Evolutionary conservation across 2,329 filamentous ascomycete species (phyloP).

Genomic region (Cladophialophora carrionii): DNA sequence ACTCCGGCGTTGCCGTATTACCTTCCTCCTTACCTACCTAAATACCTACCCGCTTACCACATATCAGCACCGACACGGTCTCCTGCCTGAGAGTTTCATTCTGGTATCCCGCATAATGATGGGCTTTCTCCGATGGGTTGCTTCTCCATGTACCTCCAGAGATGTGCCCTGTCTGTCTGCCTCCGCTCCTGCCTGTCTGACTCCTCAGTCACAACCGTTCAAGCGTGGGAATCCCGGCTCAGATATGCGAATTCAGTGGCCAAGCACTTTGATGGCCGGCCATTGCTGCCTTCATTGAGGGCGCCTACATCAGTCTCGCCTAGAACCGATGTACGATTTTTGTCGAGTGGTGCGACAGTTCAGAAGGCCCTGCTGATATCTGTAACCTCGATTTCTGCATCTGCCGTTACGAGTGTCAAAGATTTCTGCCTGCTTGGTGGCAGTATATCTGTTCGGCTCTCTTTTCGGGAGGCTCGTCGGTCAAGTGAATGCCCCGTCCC

Average conservation of each 20-base stretch:
- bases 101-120: neutral
- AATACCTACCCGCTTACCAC: neutral
- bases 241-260: neutral
- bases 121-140: neutral
- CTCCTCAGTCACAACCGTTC: neutral
- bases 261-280: neutral
- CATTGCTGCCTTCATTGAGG: neutral
- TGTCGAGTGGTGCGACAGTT: neutral
- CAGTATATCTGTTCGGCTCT: neutral
- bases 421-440: neutral
- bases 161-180: neutral
- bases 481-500: neutral
- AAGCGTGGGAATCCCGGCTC: neutral
- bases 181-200: neutral
- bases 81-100: neutral
- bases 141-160: neutral
- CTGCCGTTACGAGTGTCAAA: neutral
- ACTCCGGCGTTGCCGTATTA: neutral
- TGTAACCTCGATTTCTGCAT: neutral
- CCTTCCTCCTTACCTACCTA: neutral
- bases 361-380: neutral
- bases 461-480: neutral
- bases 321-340: neutral
- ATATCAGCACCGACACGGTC: neutral
- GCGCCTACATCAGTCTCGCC: neutral